Evolutionary conservation across 1,139 yeast genomes (phyloP).

Genomic region (Suhomyces ambrosiae): DNA sequence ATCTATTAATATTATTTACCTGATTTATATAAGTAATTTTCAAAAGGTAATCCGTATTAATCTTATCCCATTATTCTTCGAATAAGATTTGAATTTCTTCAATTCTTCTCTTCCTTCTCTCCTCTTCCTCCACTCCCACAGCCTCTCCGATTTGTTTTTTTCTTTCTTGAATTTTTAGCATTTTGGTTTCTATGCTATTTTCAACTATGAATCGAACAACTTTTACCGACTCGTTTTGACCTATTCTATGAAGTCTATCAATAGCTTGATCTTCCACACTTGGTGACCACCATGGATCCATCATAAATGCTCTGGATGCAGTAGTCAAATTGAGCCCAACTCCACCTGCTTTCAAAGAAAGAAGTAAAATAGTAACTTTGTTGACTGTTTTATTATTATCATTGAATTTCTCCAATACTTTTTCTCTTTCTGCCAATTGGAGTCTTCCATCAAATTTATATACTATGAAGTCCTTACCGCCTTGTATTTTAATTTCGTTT

Average conservation of each 20-base stretch:
- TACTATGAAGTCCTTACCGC: conserved; percentile 46
- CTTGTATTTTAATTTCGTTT: conserved; percentile 52
- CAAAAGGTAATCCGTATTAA: neutral
- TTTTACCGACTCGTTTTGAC: conserved; percentile 73
- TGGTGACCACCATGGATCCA: conserved; percentile 99
- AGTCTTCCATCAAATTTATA: conserved; percentile 83
- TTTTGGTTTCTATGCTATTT: conserved; percentile 85
- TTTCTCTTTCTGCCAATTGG: conserved; percentile 64
- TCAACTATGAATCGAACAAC: conserved; percentile 81
- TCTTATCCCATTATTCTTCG: conserved; percentile 45
- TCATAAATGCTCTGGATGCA: conserved; percentile 84
- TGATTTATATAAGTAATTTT: neutral
- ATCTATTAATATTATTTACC: conserved; percentile 1
- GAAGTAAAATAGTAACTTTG: conserved; percentile 57
- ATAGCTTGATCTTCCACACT: conserved; percentile 94
- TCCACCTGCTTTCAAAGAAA: conserved; percentile 92
- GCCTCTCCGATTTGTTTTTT: conserved; percentile 86
- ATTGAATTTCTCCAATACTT: conserved; percentile 58
- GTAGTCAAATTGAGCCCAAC: conserved; percentile 89
- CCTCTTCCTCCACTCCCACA: conserved; percentile 78
- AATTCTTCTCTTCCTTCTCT: conserved; percentile 67
- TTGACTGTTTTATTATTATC: conserved; percentile 27
- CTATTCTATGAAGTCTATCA: conserved; percentile 90
- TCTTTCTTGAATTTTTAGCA: conserved; percentile 84
- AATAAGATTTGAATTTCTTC: conserved; percentile 82